Evolutionary conservation across 805 yeast genomes (phyloP), one percentile per base, ranked within the genome.

Genomic region (Ogataea trehaloabstinens): DNA sequence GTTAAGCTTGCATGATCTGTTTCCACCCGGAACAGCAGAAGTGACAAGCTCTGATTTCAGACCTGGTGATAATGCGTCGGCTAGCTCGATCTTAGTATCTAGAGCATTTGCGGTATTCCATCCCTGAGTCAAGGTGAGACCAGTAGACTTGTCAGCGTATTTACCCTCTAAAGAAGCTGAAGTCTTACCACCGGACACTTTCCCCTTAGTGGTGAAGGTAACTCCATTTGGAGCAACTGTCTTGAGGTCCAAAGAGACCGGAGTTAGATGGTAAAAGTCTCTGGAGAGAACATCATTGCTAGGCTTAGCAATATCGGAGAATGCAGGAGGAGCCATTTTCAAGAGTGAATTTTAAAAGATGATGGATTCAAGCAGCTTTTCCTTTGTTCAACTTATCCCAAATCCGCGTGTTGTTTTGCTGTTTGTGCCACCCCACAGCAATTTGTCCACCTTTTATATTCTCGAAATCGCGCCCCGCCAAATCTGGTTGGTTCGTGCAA

Each of bases 141-240:
- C 97, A 47, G 93, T 74, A 48, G 89, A 76, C 76, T 88, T 88
- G 80, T 93, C 99, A 46, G 85, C 70, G 76, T 83, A 86, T 75
- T 86, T 88, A 58, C 95, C 85, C 71, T 93, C 98, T 43, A 93
- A 71, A 61, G 84, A 79, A 55, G 95, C 95, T 48, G 90, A 80
- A 55, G 93, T 80, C 55, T 95, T 72, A 63, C 85, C 82, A 61
- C 81, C 86, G 58, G 82, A 76, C 49, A 82, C 74, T 73, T 88
- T 89, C 66, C 96, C 96, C 76, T 87, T 88, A 63, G 88, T 86
- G 60, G 93, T 78, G 80, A 93, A 93, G 45, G 88, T 77, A 42
- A 91, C 97, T 58, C 97, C 97, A 67, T 89, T 91, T 66, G 96
- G 95, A 56, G 99, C 96, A 52, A 77, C 78, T 53, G 98, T 84